Conservation (phyloP, 2,329 filamentous ascomycete species). For the Ceratocystis eucalypticola region DNA sequence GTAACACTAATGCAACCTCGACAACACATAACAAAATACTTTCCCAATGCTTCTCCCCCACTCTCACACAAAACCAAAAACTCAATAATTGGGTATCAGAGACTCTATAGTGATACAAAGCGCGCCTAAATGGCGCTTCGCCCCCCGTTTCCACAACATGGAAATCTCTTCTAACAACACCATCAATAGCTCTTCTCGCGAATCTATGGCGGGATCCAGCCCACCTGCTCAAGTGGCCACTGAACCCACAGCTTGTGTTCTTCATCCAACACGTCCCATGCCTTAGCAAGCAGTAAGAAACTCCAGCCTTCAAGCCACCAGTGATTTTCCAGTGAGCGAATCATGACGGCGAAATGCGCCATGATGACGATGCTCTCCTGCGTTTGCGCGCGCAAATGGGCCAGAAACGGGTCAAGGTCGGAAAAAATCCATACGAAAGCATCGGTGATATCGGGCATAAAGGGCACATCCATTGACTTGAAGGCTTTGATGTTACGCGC, state of each 20-base stretch:
- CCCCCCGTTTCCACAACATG: background rate
- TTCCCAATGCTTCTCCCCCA: background rate
- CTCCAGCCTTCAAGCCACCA: constrained; percentile 30
- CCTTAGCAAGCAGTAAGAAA: constrained; percentile 25
- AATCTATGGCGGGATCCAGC: constrained; percentile 18
- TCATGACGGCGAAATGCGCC: constrained; percentile 26
- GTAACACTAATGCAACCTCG: background rate
- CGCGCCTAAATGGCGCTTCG: background rate
- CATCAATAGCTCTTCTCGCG: background rate
- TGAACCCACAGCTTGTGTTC: constrained; percentile 28
- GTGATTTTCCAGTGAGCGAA: constrained; percentile 25
- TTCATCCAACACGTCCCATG: constrained; percentile 26
- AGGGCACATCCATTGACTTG: constrained; percentile 7
- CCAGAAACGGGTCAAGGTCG: constrained; percentile 27
- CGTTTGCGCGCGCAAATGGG: constrained; percentile 24
- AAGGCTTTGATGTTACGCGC: constrained; percentile 16
- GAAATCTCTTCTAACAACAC: background rate
- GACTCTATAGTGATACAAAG: background rate
- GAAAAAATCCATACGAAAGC: constrained; percentile 30
- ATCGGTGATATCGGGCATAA: constrained; percentile 26
- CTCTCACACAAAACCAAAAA: background rate
- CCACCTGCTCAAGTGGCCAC: constrained; percentile 22
- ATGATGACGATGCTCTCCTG: constrained; percentile 27
- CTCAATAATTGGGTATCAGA: background rate
- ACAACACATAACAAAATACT: background rate